Evolutionary conservation across 768 basidiomycete species (phyloP), one percentile per base, ranked within the genome.

Genomic region (Suillus americanus): DNA sequence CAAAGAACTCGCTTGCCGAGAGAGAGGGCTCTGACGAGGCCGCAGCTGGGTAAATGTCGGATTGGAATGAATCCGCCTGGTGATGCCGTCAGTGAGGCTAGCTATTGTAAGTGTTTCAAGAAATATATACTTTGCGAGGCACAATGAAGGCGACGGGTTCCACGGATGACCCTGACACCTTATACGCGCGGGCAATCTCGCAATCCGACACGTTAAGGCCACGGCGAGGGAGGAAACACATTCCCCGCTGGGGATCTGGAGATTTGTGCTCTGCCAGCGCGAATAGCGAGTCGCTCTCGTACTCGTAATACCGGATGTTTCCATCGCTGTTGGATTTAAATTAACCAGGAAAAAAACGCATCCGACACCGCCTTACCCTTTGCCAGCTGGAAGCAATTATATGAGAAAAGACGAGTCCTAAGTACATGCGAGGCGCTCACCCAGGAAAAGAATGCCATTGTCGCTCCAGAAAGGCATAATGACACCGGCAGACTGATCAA

Each of bases 391-490:
- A 46, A 65, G 60, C 37, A 56, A 62, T 51, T 35, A 62, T 9
- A 1, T 14, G 30, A 57, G 62, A 57, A 8, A 45, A 25, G 23
- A 3, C 55, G n/a, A 23, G 60, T 23, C 37, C 30, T 18, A 54
- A 61, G 40, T 5, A 77, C 85, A 40, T 60, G 16, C 23, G 8
- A 57, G 23, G 25, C 18, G 18, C 57, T 59, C 40, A 89, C 87
- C 88, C 64, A 94, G 81, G 85, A 95, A 94, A 50, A 95, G 79
- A 62, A 97, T 91, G 69, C 92, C 91, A 75, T 97, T 98, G 69
- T 97, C 95, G 48, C 86, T 89, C 89, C 94, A 99, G 87, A 97
- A 97, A 2, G 97, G 97, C 95, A 99, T 99, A 50, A 96, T 75
- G 12, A 97, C 94, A 45, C 97, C 97, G 60, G 95, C 88, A 45